Base-by-base conservation (phyloP, 2,329 filamentous ascomycete genomes). In the Colletotrichum karsti region DNA sequence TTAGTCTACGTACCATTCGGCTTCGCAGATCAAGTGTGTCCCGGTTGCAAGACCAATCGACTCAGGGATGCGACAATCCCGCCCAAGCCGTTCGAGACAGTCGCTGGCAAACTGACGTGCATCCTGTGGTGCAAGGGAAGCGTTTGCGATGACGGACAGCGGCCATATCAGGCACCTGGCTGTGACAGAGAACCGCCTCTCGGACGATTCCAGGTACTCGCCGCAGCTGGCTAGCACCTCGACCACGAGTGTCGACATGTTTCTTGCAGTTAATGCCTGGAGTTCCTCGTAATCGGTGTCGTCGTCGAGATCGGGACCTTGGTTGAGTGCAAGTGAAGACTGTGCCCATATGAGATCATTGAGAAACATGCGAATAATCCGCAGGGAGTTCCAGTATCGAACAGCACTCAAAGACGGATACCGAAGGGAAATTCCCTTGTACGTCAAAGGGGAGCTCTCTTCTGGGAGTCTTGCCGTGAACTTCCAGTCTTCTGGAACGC, bases 311-410 rank as follows among this genome's bases (percentile, higher is more conserved):
- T 59, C 51, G 8, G 62, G 64, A 5, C 55, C 39, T 7, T 63
- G 59, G 20, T 65, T 37, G 5, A 58, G 54, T 3, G 60, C 20
- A 6, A 54, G 50, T 2, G 66, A 41, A 37, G 50, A 50, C 10
- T 67, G 58, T 4, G 51, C 28, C 48, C 46, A 67, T 3, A 74
- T 63, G 33, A 72, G 65, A 8, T 69, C 66, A 33, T 72, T 69
- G 9, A 76, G 68, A 10, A 74, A 73, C n/a, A 73, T 62, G 5
- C 74, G 72, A 8, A 74, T 56, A 54, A 75, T 70, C 6, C 74
- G 73, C 8, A 75, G 33, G 0, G 74, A 70, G 44, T 73, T 76
- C 74, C 72, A 74, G n/a, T 73, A 56, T 30, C 74, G 74, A 9
- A 71, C 68, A 10, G 71, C 51, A n/a, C 68, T 65, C 5, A 67